Base-by-base conservation (phyloP, 2,329 filamentous ascomycete genomes). In the Fusarium tuaranense region DNA sequence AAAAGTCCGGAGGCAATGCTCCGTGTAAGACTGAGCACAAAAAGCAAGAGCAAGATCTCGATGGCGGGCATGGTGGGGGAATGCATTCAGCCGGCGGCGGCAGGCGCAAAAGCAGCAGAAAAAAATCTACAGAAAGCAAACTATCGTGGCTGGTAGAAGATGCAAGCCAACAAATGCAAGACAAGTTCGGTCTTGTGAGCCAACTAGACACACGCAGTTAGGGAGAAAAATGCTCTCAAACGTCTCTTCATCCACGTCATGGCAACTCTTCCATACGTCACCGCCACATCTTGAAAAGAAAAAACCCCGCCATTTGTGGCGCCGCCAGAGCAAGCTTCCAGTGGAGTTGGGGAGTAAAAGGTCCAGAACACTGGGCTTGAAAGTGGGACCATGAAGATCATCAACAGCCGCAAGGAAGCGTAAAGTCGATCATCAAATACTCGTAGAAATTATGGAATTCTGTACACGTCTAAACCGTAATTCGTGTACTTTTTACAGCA, bases 21-120 rank as follows among this genome's bases (percentile, higher is more conserved):
- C 73, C 73, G 72, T 64, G 12, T 25, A 36, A 32, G 34, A 58
- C 57, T 51, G 63, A 41, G 63, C 69, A 71, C 70, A 70, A 13
- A 65, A 65, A 63, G 73, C 58, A 61, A n/a, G 53, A 57, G 44
- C n/a, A 39, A 36, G 70, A 75, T 75, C 73, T 75, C 73, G 73
- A 75, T 75, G 70, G 59, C 27, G 12, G 51, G 57, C 67, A 73
- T 51, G 16, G 61, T 62, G 57, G 58, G 53, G 63, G 46, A 62
- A 62, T 62, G 38, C 18, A 63, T 67, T 65, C 63, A 59, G 48
- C 61, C 48, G 65, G 39, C 14, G 27, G 32, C 27, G 27, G 32
- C 27, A 41, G 38, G 20, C 51, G 48, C 38, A 30, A 68, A 69
- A 69, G 46, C 27, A 59, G 44, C 48, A 25, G 13, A 38, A 18